Evolutionary conservation across 495 filamentous ascomycete genomes (phyloP).

Genomic region (Mycothermus thermophilus): DNA sequence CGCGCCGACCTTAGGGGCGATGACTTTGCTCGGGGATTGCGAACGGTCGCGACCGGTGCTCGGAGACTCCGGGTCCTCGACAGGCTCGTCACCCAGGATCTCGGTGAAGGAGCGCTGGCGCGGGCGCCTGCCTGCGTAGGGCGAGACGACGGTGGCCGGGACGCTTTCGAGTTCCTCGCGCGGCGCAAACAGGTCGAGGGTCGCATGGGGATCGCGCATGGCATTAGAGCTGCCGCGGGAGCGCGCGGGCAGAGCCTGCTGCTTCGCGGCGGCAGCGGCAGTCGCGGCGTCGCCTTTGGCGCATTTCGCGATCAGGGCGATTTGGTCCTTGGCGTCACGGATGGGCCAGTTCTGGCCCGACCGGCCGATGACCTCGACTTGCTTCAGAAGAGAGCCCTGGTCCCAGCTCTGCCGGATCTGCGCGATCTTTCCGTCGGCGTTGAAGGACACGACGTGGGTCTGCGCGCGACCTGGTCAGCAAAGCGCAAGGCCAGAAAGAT

Average conservation of each 20-base stretch:
- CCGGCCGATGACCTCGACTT: constrained; percentile 83
- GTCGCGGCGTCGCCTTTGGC: constrained; percentile 25
- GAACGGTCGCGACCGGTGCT: constrained; percentile 31
- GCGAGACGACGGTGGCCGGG: constrained; percentile 35
- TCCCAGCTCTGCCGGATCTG: constrained; percentile 90
- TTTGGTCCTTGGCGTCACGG: constrained; percentile 74
- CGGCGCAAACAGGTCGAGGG: constrained; percentile 55
- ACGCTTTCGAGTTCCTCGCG: constrained; percentile 40
- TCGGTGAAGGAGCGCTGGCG: constrained; percentile 39
- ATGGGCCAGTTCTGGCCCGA: constrained; percentile 88
- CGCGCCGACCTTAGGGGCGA: constrained; percentile 49
- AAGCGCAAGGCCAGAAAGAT: background rate
- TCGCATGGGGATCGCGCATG: constrained; percentile 57
- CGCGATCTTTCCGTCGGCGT: constrained; percentile 57
- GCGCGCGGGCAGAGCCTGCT: constrained; percentile 17
- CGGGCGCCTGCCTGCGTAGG: constrained; percentile 33
- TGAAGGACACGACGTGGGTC: constrained; percentile 85
- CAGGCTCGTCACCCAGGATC: constrained; percentile 33
- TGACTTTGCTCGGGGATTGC: constrained; percentile 30
- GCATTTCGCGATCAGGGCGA: constrained; percentile 49
- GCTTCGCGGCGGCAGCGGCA: constrained; percentile 2
- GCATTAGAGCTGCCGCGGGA: constrained; percentile 36
- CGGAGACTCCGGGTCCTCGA: constrained; percentile 31
- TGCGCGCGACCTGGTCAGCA: constrained; percentile 30
- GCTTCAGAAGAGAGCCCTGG: constrained; percentile 81